phyloP scores from a whole-genome alignment of 768 basidiomycete genomes.

The Trametopsis cervina region DNA sequence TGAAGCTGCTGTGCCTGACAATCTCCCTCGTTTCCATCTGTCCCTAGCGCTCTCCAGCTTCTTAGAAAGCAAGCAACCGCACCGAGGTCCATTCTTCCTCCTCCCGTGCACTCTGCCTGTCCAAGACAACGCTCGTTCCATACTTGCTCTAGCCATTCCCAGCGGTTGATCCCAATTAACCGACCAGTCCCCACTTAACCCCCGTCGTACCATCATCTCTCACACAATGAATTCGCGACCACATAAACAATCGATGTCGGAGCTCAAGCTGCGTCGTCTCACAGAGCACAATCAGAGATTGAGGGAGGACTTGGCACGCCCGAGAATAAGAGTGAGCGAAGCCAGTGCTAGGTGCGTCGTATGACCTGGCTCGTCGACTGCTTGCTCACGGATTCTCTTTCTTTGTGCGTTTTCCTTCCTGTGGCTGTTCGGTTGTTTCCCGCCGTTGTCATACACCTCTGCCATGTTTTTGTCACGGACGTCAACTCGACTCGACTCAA shows the following conservation, averaged over 20 bases:
- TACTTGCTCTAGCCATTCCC: background rate
- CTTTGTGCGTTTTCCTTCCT: too few species aligned
- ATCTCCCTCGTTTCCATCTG: background rate
- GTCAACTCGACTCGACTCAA: too few species aligned
- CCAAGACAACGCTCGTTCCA: background rate
- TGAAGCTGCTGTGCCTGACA: background rate
- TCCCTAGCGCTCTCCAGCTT: background rate
- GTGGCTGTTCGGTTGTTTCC: too few species aligned
- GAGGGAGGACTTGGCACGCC: slow-evolving; percentile 82
- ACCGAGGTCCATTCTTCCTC: background rate
- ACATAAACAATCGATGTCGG: slow-evolving; percentile 94
- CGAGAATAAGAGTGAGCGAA: slow-evolving; percentile 88
- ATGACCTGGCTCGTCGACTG: background rate
- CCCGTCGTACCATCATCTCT: slow-evolving; percentile 4
- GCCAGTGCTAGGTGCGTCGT: slow-evolving; percentile 72
- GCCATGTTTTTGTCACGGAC: too few species aligned
- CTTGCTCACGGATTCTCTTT: background rate
- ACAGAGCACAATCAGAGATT: slow-evolving; percentile 92
- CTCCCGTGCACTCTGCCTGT: background rate
- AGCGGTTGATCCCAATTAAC: background rate
- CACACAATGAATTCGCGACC: slow-evolving; percentile 62
- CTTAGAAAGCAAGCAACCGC: background rate
- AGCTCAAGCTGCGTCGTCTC: slow-evolving; percentile 90
- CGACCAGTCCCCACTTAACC: too few species aligned
- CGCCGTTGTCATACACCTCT: too few species aligned